Conservation (phyloP, 1,139 yeast genomes). For the Yamadazyma kanchanaburiensis region DNA sequence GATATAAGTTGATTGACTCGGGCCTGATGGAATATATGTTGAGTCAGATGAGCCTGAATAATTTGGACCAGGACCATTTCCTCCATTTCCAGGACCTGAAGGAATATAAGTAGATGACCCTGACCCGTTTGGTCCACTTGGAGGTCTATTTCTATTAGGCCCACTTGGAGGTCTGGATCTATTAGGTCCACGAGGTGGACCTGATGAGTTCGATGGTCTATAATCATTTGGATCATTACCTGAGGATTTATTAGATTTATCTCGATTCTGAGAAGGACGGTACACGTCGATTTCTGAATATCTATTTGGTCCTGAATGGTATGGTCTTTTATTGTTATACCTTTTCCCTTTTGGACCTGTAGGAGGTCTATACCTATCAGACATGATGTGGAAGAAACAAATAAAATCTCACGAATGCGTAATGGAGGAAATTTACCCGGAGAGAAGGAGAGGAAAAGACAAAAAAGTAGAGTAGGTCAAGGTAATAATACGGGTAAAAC, state of each 20-base stretch:
- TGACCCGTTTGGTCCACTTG: conserved; percentile 1
- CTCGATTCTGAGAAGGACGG: conserved; percentile 8
- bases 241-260: neutral
- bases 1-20: no score
- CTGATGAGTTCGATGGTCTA: neutral
- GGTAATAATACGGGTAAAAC: no score
- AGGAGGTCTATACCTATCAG: conserved; percentile 41
- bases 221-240: neutral
- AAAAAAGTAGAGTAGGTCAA: no score
- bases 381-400: no score
- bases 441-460: no score
- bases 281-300: conserved; percentile 18
- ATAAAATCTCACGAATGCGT: no score
- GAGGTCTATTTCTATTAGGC: neutral
- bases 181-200: conserved; percentile 4
- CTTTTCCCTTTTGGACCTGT: conserved; percentile 33
- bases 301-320: conserved; percentile 16
- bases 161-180: conserved; percentile 1
- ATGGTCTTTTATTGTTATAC: conserved; percentile 10
- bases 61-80: no score
- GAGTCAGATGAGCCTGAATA: no score
- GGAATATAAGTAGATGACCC: no score
- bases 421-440: no score
- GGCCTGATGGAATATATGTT: no score
- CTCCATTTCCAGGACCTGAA: no score